A percentile compares a stretch with the other conserved stretches of the same genome.
phyloP scores from a whole-genome alignment of 2,329 filamentous ascomycete species.

The Aspergillus ustus region DNA sequence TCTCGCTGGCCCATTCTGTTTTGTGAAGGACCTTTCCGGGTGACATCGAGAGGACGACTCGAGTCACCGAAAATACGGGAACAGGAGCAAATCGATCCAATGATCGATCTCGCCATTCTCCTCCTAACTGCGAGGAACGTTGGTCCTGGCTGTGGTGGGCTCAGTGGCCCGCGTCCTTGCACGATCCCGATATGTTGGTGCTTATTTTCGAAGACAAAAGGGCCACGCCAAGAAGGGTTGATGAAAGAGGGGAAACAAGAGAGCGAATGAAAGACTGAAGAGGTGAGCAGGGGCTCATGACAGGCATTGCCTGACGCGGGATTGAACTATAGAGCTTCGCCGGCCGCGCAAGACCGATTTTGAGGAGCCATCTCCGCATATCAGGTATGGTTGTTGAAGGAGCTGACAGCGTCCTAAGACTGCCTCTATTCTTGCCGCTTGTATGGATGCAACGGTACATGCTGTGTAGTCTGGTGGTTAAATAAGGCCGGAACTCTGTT shows the following conservation, averaged over 20 bases:
- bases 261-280: background rate
- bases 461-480: background rate
- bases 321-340: background rate
- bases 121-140: background rate
- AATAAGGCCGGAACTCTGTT: background rate
- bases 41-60: conserved; percentile 1
- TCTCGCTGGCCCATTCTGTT: conserved; percentile 20
- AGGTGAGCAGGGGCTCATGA: background rate
- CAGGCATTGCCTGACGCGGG: background rate
- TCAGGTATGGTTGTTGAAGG: background rate
- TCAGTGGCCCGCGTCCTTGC: background rate
- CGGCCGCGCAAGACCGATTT: background rate
- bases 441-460: background rate
- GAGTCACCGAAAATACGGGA: background rate
- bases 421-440: background rate
- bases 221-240: background rate
- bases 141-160: background rate
- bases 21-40: conserved; percentile 3
- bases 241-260: background rate
- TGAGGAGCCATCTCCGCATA: background rate
- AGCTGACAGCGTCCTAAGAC: background rate
- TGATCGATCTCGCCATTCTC: background rate
- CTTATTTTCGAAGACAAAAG: background rate
- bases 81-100: conserved; percentile 12
- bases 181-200: background rate